A percentile compares a stretch with the other conserved stretches of the same genome.
Evolutionary conservation across 2,329 filamentous ascomycete species (phyloP).

Genomic region (Venturia asperata): DNA sequence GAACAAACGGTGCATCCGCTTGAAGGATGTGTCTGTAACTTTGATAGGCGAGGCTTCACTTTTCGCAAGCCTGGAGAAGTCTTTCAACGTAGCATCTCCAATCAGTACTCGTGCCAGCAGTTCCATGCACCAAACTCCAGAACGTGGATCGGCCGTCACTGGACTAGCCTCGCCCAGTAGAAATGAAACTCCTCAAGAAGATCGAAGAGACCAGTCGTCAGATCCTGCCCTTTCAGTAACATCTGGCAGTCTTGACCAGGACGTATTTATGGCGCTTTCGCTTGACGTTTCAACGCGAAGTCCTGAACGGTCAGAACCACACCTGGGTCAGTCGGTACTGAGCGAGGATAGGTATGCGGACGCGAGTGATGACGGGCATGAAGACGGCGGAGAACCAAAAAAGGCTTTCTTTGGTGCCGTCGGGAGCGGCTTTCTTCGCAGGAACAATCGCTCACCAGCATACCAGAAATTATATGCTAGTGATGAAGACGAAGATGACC

Average conservation of each 20-base stretch:
- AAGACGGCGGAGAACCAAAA: neutral
- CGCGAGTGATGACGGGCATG: conserved; percentile 33
- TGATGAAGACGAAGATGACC: conserved; percentile 5
- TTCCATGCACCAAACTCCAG: conserved; percentile 8
- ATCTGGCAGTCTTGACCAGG: neutral
- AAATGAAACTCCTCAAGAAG: neutral
- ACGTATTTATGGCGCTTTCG: neutral
- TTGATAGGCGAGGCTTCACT: conserved; percentile 16
- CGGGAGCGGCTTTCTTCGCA: neutral
- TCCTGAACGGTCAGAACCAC: neutral
- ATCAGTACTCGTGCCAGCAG: conserved; percentile 1
- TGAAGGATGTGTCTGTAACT: conserved; percentile 8
- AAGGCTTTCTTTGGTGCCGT: neutral
- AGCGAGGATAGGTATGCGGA: conserved; percentile 39
- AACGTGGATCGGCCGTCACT: neutral
- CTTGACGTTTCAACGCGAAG: neutral
- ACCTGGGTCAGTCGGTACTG: conserved; percentile 19
- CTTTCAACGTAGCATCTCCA: neutral
- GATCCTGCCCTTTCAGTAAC: neutral
- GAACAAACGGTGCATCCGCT: conserved; percentile 12
- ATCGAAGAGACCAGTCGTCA: neutral
- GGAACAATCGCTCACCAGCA: conserved; percentile 8
- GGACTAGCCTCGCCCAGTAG: neutral
- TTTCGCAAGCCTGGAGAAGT: conserved; percentile 9
- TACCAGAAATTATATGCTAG: neutral